A percentile compares a stretch with the other conserved stretches of the same genome.
phyloP scores from a whole-genome alignment of 305 asterid species.

The Fraxinus sp. region DNA sequence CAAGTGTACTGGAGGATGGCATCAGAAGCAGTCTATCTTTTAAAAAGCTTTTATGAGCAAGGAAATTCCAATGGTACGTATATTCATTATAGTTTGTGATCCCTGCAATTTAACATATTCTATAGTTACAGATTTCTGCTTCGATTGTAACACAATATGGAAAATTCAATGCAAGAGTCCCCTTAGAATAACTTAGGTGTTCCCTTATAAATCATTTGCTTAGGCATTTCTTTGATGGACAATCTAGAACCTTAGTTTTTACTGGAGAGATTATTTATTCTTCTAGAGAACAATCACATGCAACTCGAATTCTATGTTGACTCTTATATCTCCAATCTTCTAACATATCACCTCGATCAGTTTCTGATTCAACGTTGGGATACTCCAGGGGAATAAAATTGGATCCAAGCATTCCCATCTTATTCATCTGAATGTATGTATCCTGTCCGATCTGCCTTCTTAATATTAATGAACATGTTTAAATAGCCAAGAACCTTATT shows the following conservation, averaged over 20 bases:
- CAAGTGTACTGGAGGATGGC: constrained; percentile 88
- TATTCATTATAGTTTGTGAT: constrained; percentile 22
- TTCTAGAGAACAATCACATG: not conserved
- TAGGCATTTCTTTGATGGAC: not conserved
- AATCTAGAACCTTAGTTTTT: not conserved
- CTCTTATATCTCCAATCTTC: not conserved
- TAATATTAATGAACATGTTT: not conserved
- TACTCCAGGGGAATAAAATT: not conserved
- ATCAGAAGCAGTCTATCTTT: constrained; percentile 63
- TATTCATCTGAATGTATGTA: not conserved
- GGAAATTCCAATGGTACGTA: constrained; percentile 85
- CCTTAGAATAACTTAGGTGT: not conserved
- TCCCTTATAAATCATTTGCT: not conserved
- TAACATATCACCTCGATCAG: not conserved
- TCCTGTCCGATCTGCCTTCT: not conserved
- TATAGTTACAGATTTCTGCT: constrained; percentile 14
- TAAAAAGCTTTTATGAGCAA: constrained; percentile 78
- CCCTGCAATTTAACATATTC: constrained; percentile 13
- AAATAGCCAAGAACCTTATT: not conserved
- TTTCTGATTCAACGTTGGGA: not conserved
- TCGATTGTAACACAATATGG: not conserved
- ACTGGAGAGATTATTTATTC: not conserved
- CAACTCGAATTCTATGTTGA: not conserved
- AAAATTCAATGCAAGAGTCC: not conserved
- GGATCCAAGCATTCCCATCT: not conserved